A percentile compares a stretch with the other conserved stretches of the same genome.
These are phyloP conservation scores for Xylaria flabelliformis DNA, from an alignment of 495 filamentous ascomycete species.

Conservation along the genomic window DNA sequence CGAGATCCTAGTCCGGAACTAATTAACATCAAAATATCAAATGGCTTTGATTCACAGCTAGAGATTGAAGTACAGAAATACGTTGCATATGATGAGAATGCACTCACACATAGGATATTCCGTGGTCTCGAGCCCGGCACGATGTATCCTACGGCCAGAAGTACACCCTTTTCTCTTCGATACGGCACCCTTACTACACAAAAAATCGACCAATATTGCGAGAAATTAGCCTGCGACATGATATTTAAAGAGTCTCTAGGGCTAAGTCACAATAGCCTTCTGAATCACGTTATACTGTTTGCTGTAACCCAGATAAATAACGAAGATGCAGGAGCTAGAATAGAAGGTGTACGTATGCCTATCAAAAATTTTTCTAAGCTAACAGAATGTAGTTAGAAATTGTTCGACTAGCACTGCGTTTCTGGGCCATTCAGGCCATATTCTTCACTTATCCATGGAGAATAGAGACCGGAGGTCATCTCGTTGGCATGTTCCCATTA, in stretches of 20 bases:
- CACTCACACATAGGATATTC: conserved; percentile 19
- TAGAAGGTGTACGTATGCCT: conserved; percentile 10
- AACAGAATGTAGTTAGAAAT: conserved; percentile 10
- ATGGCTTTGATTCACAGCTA: conserved; percentile 13
- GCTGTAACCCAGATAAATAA: conserved; percentile 10
- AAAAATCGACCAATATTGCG: conserved; percentile 22
- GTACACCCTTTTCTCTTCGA: conserved; percentile 9
- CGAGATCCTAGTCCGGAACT: neutral
- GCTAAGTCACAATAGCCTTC: neutral
- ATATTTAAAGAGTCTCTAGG: conserved; percentile 2
- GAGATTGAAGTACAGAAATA: conserved; percentile 16
- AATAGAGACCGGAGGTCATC: conserved; percentile 16
- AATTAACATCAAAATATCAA: conserved; percentile 1
- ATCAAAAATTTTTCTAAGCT: neutral
- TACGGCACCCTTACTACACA: conserved; percentile 12
- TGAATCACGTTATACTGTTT: conserved; percentile 20
- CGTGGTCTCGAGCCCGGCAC: conserved; percentile 17
- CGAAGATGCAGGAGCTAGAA: neutral
- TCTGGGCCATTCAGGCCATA: conserved; percentile 20
- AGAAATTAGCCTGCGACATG: conserved; percentile 10
- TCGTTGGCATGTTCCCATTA: conserved; percentile 17
- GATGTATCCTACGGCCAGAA: conserved; percentile 3
- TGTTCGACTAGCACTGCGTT: conserved; percentile 8
- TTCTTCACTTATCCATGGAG: conserved; percentile 24
- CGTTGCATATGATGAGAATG: neutral